Evolutionary conservation across 2,329 filamentous ascomycete species (phyloP), one percentile per base, ranked within the genome.

Genomic region (Ambrosiella cleistominuta): DNA sequence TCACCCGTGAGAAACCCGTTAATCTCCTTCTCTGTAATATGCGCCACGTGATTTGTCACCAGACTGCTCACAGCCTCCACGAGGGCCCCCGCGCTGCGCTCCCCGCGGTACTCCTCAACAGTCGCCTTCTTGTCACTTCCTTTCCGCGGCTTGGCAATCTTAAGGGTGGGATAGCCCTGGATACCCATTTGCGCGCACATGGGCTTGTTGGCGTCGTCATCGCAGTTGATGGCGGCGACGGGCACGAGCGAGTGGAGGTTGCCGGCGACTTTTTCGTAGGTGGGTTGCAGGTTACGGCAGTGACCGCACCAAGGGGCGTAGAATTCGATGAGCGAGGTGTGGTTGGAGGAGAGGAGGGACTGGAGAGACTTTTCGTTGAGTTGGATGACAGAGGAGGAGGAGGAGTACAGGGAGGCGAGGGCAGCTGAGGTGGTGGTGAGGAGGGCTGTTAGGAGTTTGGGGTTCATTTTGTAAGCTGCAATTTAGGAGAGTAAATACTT

Each of bases 301-400:
- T 97, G 93, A 47, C 91, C 93, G 66, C 93, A 97, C 91, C 91
- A 97, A 27, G 91, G 91, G 7, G 91, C 91, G 67, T 95, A 97
- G 77, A 97, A 97, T 72, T 90, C 88, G 68, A 82, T 72, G 51
- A 82, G 77, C 56, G 89, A 89, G 47, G 89, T 94, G 70, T 97
- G 77, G 68, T 96, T 96, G 36, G 89, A 95, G 67, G 87, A 83
- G 52, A 85, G 81, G 69, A 98, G 89, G 63, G 95, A 73, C 62
- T 77, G 82, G 70, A 94, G 97, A 66, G 77, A 86, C 70, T 85
- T 86, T 59, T 77, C 78, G 65, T 85, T 83, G 63, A 97, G 73
- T 69, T 94, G 88, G 49, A 97, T 69, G 49, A 98, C 93, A 11
- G 87, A 82, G 1, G 90, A 96, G 68, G 78, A 86, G 73, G 91